Evolutionary conservation across 2,329 filamentous ascomycete genomes (phyloP), one percentile per base, ranked within the genome.

Genomic region (Geosmithia putterillii): DNA sequence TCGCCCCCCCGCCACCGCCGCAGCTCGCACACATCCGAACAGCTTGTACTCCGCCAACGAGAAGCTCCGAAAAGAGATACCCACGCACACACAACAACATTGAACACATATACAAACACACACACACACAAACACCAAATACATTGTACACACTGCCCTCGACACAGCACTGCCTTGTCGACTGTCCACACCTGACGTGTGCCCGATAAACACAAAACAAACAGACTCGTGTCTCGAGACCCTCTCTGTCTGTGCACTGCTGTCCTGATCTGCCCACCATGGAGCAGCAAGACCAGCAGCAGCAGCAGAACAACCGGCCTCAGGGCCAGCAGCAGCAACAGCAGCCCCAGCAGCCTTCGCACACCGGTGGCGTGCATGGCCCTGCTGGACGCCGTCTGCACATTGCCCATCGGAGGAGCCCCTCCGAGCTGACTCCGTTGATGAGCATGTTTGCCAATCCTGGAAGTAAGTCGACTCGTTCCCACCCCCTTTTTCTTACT

Each of bases 341-440:
- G 48, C 62, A 63, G 51, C 56, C 65, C 48, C 60, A 61, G 49
- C 65, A 68, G 55, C 67, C 66, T 58, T 67, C 66, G 57, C 66
- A 66, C 57, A 56, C 69, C 52, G 71, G 71, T 58, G 75, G 75
- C 57, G 74, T 79, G 47, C 71, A 71, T 61, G 88, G 87, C 54
- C 86, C 86, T 57, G 69, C 82, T 61, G 88, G 88, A 59, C 88
- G 90, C 61, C 83, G 89, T 63, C 79, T 96, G 63, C 89, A 96
- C 71, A 95, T 96, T 67, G 90, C 90, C 58, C 90, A 96, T 72
- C 84, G 90, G 61, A 83, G 90, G 66, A 95, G 88, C 69, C 92
- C 90, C 51, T 96, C 92, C 54, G 92, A 96, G 74, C 74, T 96
- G 65, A 96, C 90, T 46, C 92, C 90, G 51, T 71, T 96, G 65